Evolutionary conservation across 495 filamentous ascomycete genomes (phyloP).

Genomic region (Hypoxylon lenormandii): DNA sequence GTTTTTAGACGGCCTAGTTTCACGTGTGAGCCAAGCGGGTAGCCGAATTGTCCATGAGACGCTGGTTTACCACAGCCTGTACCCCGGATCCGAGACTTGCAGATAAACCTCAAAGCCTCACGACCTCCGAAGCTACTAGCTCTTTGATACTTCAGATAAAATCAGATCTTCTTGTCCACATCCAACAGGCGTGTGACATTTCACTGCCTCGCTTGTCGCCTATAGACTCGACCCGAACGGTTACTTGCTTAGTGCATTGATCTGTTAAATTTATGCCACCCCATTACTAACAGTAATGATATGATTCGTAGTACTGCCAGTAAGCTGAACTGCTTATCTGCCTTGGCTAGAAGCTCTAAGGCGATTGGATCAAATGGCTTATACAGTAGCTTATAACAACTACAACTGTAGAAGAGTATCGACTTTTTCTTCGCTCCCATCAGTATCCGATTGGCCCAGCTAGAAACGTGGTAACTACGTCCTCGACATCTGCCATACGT

Average conservation of each 20-base stretch:
- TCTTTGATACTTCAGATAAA: slow-evolving; percentile 36
- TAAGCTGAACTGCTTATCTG: slow-evolving; percentile 29
- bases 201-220: slow-evolving; percentile 39
- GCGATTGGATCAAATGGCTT: slow-evolving; percentile 28
- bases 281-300: slow-evolving; percentile 1
- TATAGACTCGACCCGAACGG: slow-evolving; percentile 32
- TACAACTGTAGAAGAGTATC: slow-evolving; percentile 16
- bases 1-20: slow-evolving; percentile 35
- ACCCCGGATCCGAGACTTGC: slow-evolving; percentile 43
- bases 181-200: slow-evolving; percentile 40
- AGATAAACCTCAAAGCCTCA: slow-evolving; percentile 24
- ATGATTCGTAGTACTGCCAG: slow-evolving; percentile 28
- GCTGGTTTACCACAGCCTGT: slow-evolving; percentile 29
- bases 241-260: slow-evolving; percentile 44
- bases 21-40: slow-evolving; percentile 36
- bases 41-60: slow-evolving; percentile 34
- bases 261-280: slow-evolving; percentile 24
- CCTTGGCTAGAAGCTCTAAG: slow-evolving; percentile 4
- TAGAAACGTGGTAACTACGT: slow-evolving; percentile 15
- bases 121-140: slow-evolving; percentile 21
- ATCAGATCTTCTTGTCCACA: slow-evolving; percentile 27
- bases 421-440: slow-evolving; percentile 33
- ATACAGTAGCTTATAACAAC: slow-evolving; percentile 16
- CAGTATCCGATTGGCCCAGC: slow-evolving; percentile 38
- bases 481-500: slow-evolving; percentile 31